phyloP scores from a whole-genome alignment of 192 early-diverging fungal genomes.

The Coemansia sp. region DNA sequence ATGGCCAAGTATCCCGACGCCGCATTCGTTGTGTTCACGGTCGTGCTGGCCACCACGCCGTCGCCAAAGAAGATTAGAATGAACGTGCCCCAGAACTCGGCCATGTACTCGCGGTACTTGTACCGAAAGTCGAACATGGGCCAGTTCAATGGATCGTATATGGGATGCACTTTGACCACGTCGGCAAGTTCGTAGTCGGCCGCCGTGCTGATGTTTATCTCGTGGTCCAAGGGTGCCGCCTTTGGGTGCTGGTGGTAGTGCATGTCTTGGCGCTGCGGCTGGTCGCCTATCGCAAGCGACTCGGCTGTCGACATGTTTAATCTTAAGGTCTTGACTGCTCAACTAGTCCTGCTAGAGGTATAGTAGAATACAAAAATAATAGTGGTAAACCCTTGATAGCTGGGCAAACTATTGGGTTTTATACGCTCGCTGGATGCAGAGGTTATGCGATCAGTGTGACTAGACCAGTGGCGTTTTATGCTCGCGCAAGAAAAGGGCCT shows the following conservation, averaged over 20 bases:
- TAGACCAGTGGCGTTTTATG: constrained; percentile 7
- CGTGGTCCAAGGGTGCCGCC: constrained; percentile 34
- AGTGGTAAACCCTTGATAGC: neutral
- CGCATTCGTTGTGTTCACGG: constrained; percentile 46
- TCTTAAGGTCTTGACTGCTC: neutral
- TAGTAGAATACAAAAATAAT: constrained; percentile 5
- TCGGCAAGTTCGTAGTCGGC: constrained; percentile 49
- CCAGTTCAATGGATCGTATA: constrained; percentile 53
- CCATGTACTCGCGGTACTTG: constrained; percentile 60
- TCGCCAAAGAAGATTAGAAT: constrained; percentile 65
- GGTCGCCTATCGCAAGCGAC: constrained; percentile 9
- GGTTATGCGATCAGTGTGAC: neutral
- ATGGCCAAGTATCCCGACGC: constrained; percentile 57
- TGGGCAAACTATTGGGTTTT: too few relatives aligned
- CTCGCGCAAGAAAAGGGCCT: neutral
- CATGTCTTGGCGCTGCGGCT: neutral
- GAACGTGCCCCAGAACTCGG: constrained; percentile 76
- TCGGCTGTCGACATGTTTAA: constrained; percentile 16
- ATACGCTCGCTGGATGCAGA: too few relatives aligned
- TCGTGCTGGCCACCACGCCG: constrained; percentile 60
- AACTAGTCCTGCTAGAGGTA: constrained; percentile 3
- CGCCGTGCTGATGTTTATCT: constrained; percentile 35
- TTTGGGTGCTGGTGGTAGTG: constrained; percentile 46
- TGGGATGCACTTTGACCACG: constrained; percentile 26
- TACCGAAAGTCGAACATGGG: constrained; percentile 34